Percentiles rank a stretch among this genome's conserved stretches.
phyloP scores from a whole-genome alignment of 2,329 filamentous ascomycete genomes.

The Pseudopithomyces maydicus region DNA sequence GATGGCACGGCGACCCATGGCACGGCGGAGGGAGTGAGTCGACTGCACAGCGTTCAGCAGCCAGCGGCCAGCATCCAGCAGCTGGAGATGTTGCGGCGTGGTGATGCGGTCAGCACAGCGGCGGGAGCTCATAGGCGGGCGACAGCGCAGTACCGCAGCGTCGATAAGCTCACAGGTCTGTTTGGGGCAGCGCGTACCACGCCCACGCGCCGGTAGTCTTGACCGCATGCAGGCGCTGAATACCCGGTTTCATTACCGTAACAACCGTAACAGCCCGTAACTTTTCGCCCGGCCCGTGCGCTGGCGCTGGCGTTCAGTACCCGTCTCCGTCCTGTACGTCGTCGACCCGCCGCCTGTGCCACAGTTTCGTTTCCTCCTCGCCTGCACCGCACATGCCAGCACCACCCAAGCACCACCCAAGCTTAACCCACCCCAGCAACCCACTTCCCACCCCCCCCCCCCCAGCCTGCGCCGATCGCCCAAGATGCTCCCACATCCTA shows the following conservation, averaged over 20 bases:
- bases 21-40: too few species aligned
- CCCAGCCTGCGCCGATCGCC: conserved; percentile 15
- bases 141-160: not conserved
- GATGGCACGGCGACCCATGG: too few species aligned
- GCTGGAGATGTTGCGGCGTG: not conserved
- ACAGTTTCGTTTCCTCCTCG: conserved; percentile 8
- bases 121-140: conserved; percentile 6
- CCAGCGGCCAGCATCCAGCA: too few species aligned
- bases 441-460: too few species aligned
- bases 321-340: not conserved
- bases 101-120: not conserved
- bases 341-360: conserved; percentile 10
- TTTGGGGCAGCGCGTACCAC: conserved; percentile 10
- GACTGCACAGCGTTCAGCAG: not conserved
- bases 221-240: conserved; percentile 8
- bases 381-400: conserved; percentile 22
- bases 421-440: too few species aligned
- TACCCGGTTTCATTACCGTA: conserved; percentile 12
- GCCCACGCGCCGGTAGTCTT: not conserved
- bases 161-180: conserved; percentile 12
- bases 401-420: conserved; percentile 16
- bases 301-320: not conserved
- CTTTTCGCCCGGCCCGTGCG: not conserved
- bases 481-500: conserved; percentile 9
- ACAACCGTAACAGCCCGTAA: not conserved